Percentiles rank a stretch among this genome's conserved stretches.
These are phyloP conservation scores for Rhododendron kiyosumense DNA, from an alignment of 148 eudicot species.

Conservation along the genomic window DNA sequence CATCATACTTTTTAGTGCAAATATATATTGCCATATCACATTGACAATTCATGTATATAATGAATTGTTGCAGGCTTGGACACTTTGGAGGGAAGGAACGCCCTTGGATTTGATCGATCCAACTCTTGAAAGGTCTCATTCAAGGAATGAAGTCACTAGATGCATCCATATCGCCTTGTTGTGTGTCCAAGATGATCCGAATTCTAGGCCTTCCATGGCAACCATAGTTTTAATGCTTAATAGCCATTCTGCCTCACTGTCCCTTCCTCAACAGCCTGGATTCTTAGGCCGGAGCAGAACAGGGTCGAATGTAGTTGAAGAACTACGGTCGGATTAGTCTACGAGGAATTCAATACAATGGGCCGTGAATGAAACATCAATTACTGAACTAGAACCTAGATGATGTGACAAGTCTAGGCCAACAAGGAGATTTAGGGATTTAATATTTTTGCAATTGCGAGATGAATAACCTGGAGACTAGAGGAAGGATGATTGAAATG, in stretches of 20 bases:
- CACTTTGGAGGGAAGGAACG: slow-evolving; percentile 18
- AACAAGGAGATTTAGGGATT: background rate
- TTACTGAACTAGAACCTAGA: background rate
- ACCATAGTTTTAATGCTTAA: slow-evolving; percentile 21
- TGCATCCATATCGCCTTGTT: slow-evolving; percentile 30
- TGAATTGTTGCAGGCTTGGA: slow-evolving; percentile 26
- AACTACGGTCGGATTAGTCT: no score
- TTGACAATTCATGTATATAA: background rate
- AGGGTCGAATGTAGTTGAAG: background rate
- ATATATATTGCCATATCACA: no score
- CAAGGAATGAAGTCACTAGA: slow-evolving; percentile 29
- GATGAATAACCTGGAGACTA: background rate
- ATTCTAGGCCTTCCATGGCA: slow-evolving; percentile 37
- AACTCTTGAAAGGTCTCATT: slow-evolving; percentile 11
- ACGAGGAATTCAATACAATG: no score
- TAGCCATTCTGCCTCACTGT: slow-evolving; percentile 17
- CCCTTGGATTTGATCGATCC: slow-evolving; percentile 27
- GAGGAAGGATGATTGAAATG: background rate
- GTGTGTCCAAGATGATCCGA: slow-evolving; percentile 34
- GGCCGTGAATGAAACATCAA: no score
- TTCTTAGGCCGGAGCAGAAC: background rate
- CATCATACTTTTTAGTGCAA: no score
- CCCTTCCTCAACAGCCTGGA: slow-evolving; percentile 24
- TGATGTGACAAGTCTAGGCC: background rate
- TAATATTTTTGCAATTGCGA: background rate